Evolutionary conservation across 2,329 filamentous ascomycete genomes (phyloP).

Genomic region (Pyrenochaeta sp.): DNA sequence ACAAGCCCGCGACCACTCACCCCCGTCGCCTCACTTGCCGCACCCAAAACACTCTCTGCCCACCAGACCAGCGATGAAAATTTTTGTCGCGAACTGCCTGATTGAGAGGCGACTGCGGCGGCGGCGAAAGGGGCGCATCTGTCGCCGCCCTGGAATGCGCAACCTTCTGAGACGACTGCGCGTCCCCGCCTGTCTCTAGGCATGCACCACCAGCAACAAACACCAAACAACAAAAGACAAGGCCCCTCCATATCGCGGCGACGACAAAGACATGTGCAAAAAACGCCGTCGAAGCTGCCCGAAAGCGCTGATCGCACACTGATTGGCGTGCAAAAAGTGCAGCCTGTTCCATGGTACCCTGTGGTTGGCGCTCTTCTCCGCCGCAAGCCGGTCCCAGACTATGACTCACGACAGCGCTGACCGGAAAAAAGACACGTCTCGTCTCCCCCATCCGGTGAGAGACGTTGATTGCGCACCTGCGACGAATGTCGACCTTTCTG

Average conservation of each 20-base stretch:
- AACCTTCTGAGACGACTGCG: slow-evolving; percentile 27
- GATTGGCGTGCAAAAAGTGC: slow-evolving; percentile 3
- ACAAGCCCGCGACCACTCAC: slow-evolving; percentile 28
- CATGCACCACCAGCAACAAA: slow-evolving; percentile 14
- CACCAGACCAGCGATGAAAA: slow-evolving; percentile 13
- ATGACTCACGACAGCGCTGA: slow-evolving; percentile 31
- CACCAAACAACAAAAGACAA: slow-evolving; percentile 18
- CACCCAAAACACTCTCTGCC: slow-evolving; percentile 12
- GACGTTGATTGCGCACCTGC: not conserved
- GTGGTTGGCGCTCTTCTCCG: slow-evolving; percentile 14
- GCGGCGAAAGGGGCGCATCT: slow-evolving; percentile 6
- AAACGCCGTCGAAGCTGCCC: slow-evolving; percentile 16
- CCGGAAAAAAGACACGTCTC: slow-evolving; percentile 26
- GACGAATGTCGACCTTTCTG: not conserved
- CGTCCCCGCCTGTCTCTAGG: slow-evolving; percentile 18
- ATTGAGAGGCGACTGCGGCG: not conserved
- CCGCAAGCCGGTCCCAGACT: slow-evolving; percentile 10
- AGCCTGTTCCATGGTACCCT: slow-evolving; percentile 19
- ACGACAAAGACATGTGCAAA: slow-evolving; percentile 6
- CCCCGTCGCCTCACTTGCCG: slow-evolving; percentile 33
- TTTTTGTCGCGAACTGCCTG: slow-evolving; percentile 6
- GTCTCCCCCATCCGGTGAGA: slow-evolving; percentile 4
- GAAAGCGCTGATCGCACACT: slow-evolving; percentile 3
- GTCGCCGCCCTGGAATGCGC: slow-evolving; percentile 29
- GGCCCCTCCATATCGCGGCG: not conserved